Evolutionary conservation across 2,329 filamentous ascomycete species (phyloP), one percentile per base, ranked within the genome.

Genomic region (Fusarium sp.): DNA sequence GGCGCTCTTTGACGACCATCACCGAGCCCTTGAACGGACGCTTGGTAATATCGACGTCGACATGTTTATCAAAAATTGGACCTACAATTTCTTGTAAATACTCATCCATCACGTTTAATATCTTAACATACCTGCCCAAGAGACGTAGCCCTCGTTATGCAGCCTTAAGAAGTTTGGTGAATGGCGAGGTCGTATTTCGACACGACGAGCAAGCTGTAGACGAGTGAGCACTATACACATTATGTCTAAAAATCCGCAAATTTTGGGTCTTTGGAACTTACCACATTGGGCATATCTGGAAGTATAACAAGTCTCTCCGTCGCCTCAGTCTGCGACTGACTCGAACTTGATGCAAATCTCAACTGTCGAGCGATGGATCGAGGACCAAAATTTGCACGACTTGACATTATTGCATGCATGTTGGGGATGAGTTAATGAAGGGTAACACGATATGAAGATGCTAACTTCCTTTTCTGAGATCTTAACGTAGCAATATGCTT

Each of bases 141-240:
- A 45, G 33, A 55, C 52, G 17, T 55, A 55, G 33, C 52, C 52
- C 20, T 55, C 52, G 7, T 55, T 55, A 10, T 55, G 52, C 15
- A 55, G 31, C 11, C 52, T 46, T 13, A 45, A n/a, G 24, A 55
- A 55, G 22, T 55, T 55, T 22, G 52, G 52, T 15, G 52, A 55
- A 15, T 55, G 52, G 7, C 40, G 52, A 31, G 52, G 52, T 38
- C 52, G 42, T 31, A 55, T 55, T 15, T 55, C 52, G 7, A 55
- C 52, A 15, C 52, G 52, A n/a, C 52, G 52, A 14, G 52, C 42
- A 7, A 55, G 40, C 52, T 55, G 31, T 9, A 17, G 15, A 38
- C 4, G 5, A 8, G 15, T 38, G 14, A 54, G 44, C n/a, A 17
- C 18, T 20, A 20, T 3, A 3, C 18, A 20, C 18, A 20, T 20